Conservation (phyloP, 2,329 filamentous ascomycete genomes). For the Fusarium nematophilum region DNA sequence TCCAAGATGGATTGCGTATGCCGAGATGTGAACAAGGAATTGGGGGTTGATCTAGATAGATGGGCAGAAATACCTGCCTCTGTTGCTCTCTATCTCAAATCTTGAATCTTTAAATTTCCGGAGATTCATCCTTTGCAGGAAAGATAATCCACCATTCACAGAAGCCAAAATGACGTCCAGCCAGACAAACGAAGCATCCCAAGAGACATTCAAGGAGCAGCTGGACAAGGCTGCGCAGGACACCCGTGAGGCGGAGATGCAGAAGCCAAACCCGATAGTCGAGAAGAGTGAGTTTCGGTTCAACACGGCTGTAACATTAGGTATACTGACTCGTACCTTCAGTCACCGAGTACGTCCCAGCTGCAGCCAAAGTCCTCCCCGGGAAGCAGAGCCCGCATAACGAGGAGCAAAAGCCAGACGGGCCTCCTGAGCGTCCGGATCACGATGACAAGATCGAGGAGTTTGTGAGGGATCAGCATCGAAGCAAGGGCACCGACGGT, state of each 20-base stretch:
- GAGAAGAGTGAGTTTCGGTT: constrained; percentile 54
- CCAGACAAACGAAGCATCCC: constrained; percentile 14
- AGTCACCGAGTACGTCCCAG: constrained; percentile 59
- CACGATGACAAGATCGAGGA: constrained; percentile 64
- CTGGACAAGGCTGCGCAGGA: constrained; percentile 57
- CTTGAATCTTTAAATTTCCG: not conserved
- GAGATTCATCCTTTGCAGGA: constrained; percentile 12
- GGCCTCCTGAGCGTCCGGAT: constrained; percentile 56
- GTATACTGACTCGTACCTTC: constrained; percentile 17
- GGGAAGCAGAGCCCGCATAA: constrained; percentile 44
- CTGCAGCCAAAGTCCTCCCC: constrained; percentile 55
- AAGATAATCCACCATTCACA: not conserved
- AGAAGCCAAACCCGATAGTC: constrained; percentile 51
- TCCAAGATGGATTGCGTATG: constrained; percentile 41
- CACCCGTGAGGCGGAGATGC: constrained; percentile 42
- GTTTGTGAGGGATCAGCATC: constrained; percentile 64
- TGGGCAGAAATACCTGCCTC: constrained; percentile 15
- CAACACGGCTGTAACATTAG: not conserved
- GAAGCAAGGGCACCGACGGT: constrained; percentile 54
- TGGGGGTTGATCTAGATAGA: not conserved
- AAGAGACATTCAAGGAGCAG: constrained; percentile 55
- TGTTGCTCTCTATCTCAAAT: not conserved
- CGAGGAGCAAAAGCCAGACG: constrained; percentile 38
- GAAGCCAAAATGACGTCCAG: constrained; percentile 26
- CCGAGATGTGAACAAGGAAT: constrained; percentile 31